Conservation (phyloP, 176 grass and related monocot genomes). For the Dendrocalamus sinicus region DNA sequence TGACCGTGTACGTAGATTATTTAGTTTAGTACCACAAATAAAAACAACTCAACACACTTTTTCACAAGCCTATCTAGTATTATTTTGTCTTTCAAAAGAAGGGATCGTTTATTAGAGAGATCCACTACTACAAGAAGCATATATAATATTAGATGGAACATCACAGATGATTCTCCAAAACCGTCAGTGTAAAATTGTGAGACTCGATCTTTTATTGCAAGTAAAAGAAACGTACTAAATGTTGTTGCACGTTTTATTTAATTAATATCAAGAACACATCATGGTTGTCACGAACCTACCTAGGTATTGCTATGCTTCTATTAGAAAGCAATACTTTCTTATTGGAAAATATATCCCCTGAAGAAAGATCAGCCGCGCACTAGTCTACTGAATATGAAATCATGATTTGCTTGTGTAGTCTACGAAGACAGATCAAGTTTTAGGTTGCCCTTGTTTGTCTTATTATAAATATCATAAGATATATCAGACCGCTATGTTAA, state of each 20-base stretch:
- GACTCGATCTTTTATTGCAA: neutral
- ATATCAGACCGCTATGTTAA: too few relatives aligned
- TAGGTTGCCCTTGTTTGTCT: neutral
- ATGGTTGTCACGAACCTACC: neutral
- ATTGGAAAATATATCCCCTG: conserved; percentile 43
- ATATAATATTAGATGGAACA: too few relatives aligned
- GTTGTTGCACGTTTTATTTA: neutral
- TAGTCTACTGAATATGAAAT: neutral
- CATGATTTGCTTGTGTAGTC: neutral
- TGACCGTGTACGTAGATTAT: too few relatives aligned
- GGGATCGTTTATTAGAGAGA: too few relatives aligned
- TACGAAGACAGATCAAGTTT: neutral
- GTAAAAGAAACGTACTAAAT: neutral
- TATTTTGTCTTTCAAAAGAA: too few relatives aligned
- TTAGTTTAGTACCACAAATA: too few relatives aligned
- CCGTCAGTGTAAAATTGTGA: too few relatives aligned
- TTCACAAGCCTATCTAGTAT: too few relatives aligned
- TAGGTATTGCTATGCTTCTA: neutral
- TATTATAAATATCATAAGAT: neutral
- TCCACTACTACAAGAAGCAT: too few relatives aligned
- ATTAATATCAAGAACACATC: neutral
- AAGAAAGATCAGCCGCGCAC: conserved; percentile 25
- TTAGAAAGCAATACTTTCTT: conserved; percentile 13
- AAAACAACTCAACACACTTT: too few relatives aligned
- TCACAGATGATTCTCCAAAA: too few relatives aligned